These are phyloP conservation scores for Tylopilus vinaceipallidus DNA, from an alignment of 768 basidiomycete species.

Conservation along the genomic window DNA sequence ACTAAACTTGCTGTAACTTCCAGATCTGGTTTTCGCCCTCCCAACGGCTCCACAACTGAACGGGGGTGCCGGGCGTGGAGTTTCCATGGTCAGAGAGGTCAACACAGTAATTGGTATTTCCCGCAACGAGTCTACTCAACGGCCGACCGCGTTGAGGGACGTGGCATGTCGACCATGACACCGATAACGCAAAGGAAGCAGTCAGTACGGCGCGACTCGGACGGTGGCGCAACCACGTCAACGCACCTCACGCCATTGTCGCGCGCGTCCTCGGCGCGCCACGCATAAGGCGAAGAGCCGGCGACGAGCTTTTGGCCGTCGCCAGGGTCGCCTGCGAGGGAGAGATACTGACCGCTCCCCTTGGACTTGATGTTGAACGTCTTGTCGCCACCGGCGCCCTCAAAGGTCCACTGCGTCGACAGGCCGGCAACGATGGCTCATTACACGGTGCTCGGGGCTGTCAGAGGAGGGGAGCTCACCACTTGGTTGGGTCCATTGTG, in stretches of 20 bases:
- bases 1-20: slow-evolving; percentile 24
- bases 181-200: no score
- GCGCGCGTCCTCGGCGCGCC: slow-evolving; percentile 50
- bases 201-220: no score
- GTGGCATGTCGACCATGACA: neutral
- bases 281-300: slow-evolving; percentile 35
- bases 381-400: slow-evolving; percentile 18
- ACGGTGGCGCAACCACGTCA: neutral
- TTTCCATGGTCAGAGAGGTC: slow-evolving; percentile 50
- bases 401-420: slow-evolving; percentile 45
- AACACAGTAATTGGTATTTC: slow-evolving; percentile 39
- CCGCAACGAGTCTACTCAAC: no score
- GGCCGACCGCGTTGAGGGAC: no score
- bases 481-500: slow-evolving; percentile 49
- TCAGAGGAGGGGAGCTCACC: slow-evolving; percentile 29
- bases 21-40: slow-evolving; percentile 53
- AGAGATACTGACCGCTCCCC: slow-evolving; percentile 41
- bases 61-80: slow-evolving; percentile 40
- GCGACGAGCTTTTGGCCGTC: slow-evolving; percentile 45
- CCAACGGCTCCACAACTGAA: slow-evolving; percentile 52
- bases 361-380: slow-evolving; percentile 44
- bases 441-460: neutral
- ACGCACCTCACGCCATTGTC: slow-evolving; percentile 42
- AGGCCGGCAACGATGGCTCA: neutral
- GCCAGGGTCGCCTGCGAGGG: slow-evolving; percentile 24